phyloP scores from a whole-genome alignment of 768 basidiomycete genomes.

The Termitomyces sp. region DNA sequence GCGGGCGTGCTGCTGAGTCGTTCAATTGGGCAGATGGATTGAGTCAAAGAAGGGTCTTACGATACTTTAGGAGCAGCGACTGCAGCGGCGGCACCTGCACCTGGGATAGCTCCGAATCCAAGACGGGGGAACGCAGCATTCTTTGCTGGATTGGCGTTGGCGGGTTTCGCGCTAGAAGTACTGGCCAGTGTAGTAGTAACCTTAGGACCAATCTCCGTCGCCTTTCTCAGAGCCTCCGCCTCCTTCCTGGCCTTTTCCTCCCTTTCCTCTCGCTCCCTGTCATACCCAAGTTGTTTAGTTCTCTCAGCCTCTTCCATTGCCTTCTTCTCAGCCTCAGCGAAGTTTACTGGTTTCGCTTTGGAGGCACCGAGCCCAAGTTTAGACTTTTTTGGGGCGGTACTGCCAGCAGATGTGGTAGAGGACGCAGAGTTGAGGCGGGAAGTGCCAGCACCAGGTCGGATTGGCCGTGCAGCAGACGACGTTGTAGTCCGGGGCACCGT shows the following conservation, averaged over 20 bases:
- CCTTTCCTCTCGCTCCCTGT: constrained; percentile 76
- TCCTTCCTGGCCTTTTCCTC: constrained; percentile 70
- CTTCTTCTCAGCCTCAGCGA: constrained; percentile 89
- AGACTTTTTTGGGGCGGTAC: constrained; percentile 48
- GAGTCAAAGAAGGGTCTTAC: not conserved
- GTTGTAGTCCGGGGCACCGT: constrained; percentile 55
- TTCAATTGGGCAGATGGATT: not conserved
- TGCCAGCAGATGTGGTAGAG: constrained; percentile 17
- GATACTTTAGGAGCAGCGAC: constrained; percentile 23
- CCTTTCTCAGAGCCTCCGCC: constrained; percentile 42
- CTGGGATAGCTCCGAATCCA: constrained; percentile 81
- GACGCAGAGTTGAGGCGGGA: constrained; percentile 33
- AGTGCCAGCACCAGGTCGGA: constrained; percentile 30
- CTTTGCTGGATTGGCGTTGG: constrained; percentile 16
- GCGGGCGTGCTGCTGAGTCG: constrained; percentile 18
- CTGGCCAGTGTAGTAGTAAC: constrained; percentile 19
- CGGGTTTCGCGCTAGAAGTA: constrained; percentile 10
- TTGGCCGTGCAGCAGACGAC: constrained; percentile 51
- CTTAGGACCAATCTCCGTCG: constrained; percentile 31
- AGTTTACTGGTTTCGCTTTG: constrained; percentile 83
- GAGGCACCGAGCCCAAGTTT: constrained; percentile 85
- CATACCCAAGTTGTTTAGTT: constrained; percentile 88
- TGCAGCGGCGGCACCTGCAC: constrained; percentile 47
- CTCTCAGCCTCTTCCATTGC: constrained; percentile 91
- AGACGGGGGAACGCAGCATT: constrained; percentile 58